A percentile compares a stretch with the other conserved stretches of the same genome.
phyloP scores from a whole-genome alignment of 495 filamentous ascomycete species.

The Neurospora sp. region DNA sequence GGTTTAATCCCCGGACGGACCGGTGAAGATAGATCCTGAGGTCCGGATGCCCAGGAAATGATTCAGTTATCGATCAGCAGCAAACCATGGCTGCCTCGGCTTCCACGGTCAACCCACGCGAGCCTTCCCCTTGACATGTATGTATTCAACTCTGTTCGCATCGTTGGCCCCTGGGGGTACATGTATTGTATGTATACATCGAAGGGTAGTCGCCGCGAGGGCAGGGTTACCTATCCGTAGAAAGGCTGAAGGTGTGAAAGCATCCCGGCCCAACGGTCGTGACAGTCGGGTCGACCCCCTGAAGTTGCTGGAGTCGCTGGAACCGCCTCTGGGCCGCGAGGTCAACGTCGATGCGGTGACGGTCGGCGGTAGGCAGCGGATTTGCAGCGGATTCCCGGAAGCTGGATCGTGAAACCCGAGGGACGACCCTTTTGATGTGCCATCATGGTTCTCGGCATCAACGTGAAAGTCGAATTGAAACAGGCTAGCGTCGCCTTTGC shows the following conservation, averaged over 20 bases:
- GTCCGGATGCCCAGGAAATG: background rate
- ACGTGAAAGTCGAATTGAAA: slow-evolving; percentile 5
- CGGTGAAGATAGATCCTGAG: background rate
- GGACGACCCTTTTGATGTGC: background rate
- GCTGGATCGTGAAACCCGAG: background rate
- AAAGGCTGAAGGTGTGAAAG: background rate
- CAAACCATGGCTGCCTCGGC: background rate
- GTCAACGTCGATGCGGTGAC: background rate
- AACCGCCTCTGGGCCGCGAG: background rate
- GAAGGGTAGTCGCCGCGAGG: background rate
- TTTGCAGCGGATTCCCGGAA: background rate
- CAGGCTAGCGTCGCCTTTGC: slow-evolving; percentile 10
- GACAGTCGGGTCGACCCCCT: background rate
- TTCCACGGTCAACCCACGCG: background rate
- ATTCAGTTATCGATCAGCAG: background rate
- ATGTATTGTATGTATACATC: background rate
- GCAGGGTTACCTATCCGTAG: background rate
- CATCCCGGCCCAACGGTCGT: background rate
- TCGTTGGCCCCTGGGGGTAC: background rate
- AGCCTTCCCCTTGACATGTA: background rate
- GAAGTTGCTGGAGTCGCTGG: background rate
- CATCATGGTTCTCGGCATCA: background rate
- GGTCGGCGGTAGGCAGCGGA: background rate
- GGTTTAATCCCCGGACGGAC: background rate
- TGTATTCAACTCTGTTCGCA: background rate